Evolutionary conservation across 129 eudicot genomes (phyloP), one percentile per base, ranked within the genome.

Genomic region (Flaveria robusta): DNA sequence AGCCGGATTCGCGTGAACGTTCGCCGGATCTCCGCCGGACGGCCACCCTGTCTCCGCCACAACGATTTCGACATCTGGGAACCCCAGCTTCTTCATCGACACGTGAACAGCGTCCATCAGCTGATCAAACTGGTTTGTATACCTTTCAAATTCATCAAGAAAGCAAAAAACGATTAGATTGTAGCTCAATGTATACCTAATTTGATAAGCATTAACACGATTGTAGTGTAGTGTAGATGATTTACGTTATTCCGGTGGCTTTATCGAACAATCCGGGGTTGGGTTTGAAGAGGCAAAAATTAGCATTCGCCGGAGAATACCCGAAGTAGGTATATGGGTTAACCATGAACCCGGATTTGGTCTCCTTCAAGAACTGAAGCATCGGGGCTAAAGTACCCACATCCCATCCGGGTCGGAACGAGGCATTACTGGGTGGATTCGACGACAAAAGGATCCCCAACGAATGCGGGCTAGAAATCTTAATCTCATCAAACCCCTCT

Each of bases 1-100:
- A 6, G 14, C 75, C 1, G 89, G 89, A 22, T 81, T 91, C 8
- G 86, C 86, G 58, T 85, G 88, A 0, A 85, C 83, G 79, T 85
- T 79, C 8, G 81, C 85, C 9, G 87, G 77, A 56, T 89, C 99
- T 2, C 90, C 97, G 0, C 66, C 51, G 7, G 94, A 89, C 7
- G 99, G 91, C 99, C 99, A 91, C 54, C 99, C 99, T 0, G 97
- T 91, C 83, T 94, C 99, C 14, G 93, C 99, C 55, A 83, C 92
- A 0, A 81, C 97, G 51, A 94, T 88, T 12, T 89, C 97, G 0
- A 94, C 99, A 56, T 91, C 89, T 1, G 75, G 80, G 76, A 66
- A 89, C 9, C 97, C 96, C 41, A 94, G 78, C 41, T 56, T 86
- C 86, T 77, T 89, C 99, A 94, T 94, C 9, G 92, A 85, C 64